phyloP scores from a whole-genome alignment of 2,329 filamentous ascomycete genomes.

The Fusarium sp. region DNA sequence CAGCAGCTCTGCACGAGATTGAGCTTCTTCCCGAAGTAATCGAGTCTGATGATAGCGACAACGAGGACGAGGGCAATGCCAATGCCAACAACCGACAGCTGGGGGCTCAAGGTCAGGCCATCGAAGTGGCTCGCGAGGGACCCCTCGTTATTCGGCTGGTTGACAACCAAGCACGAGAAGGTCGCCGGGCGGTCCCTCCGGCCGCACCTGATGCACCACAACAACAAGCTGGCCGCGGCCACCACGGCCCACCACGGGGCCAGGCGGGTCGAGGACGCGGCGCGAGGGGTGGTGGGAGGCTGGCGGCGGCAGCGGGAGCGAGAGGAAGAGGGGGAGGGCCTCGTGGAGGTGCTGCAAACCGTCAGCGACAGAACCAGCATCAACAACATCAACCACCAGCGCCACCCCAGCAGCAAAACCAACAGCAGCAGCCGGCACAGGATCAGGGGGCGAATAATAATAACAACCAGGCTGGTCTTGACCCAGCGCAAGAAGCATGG shows the following conservation, averaged over 20 bases:
- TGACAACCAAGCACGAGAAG: constrained; percentile 54
- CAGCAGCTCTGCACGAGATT: constrained; percentile 33
- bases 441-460: constrained; percentile 35
- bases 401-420: constrained; percentile 15
- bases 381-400: constrained; percentile 32
- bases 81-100: constrained; percentile 46
- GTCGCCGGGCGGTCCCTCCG: constrained; percentile 48
- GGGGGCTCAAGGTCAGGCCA: constrained; percentile 51
- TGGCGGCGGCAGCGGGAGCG: constrained; percentile 25
- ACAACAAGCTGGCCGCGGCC: constrained; percentile 48
- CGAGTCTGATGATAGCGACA: constrained; percentile 54
- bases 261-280: constrained; percentile 42
- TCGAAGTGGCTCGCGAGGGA: constrained; percentile 69
- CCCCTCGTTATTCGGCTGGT: constrained; percentile 71
- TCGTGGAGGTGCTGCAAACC: constrained; percentile 47
- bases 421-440: constrained; percentile 43
- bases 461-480: constrained; percentile 54
- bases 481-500: constrained; percentile 67
- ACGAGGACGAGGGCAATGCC: constrained; percentile 46
- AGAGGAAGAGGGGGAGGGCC: constrained; percentile 48
- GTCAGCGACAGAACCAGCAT: constrained; percentile 43
- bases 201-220: constrained; percentile 52
- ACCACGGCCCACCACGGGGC: constrained; percentile 42
- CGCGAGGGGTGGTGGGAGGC: constrained; percentile 39
- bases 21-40: constrained; percentile 48